Base-by-base conservation (phyloP, 169 alveolate genomes). In the Plasmodium sp. region DNA sequence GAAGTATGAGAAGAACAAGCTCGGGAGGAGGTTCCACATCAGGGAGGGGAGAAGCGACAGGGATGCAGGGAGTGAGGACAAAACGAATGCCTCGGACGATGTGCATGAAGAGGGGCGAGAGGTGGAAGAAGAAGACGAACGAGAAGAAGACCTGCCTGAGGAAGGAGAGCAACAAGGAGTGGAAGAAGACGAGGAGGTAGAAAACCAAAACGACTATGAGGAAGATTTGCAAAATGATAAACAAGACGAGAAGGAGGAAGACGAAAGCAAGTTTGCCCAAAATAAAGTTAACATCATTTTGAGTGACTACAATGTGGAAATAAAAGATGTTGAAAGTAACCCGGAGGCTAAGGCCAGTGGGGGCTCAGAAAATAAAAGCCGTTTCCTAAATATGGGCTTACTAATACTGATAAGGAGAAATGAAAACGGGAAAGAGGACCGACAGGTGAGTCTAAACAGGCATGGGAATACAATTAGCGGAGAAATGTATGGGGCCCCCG, bases 371-470 rank as follows among this genome's bases (percentile, higher is more conserved):
- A 67, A 81, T 6, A 92, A 82, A 22, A 82, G 67, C 22, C 82
- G 74, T 51, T 81, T 51, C 12, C 39, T 92, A 73, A 92, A 92
- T 41, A 92, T 92, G 95, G 95, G 95, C 18, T 81, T 92, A 43
- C 41, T 82, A 18, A 73, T 92, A 45, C 48, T 92, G 34, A 45
- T 81, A 16, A 81, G 34, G 67, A 92, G 82, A 82, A 62, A 43
- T 31, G 31, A n/a, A 27, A 12, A 31, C 22, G 22, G 36, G n/a
- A 18, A 51, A 43, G 81, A 58, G 1, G 62, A 14, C 41, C 6
- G 67, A 31, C 9, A 16, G 33, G 18, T n/a, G 1, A 79, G 39
- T 6, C 5, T 39, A 9, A 79, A 43, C 14, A 67, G 12, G 33
- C 5, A 3, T 45, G 48, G 36, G 5, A 43, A 84, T 18, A 22